phyloP scores from a whole-genome alignment of 2,329 filamentous ascomycete genomes.

The Fusarium haematococcum region DNA sequence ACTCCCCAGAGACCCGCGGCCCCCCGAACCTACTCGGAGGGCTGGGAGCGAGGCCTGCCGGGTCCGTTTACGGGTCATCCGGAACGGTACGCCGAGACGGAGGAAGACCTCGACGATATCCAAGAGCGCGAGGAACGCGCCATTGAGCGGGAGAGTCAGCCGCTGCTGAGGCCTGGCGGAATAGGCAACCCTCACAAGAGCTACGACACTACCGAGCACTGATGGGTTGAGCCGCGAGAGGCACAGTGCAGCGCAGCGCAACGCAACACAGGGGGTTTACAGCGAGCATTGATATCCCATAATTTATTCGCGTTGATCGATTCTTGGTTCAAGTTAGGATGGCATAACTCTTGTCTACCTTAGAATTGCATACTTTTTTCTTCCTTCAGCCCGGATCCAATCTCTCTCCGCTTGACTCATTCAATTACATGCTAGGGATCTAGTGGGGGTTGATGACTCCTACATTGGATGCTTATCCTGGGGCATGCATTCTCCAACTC shows the following conservation, averaged over 20 bases:
- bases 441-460: conserved; percentile 37
- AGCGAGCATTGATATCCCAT: conserved; percentile 42
- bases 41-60: conserved; percentile 63
- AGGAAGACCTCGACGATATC: conserved; percentile 63
- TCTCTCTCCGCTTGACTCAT: conserved; percentile 20
- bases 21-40: conserved; percentile 60
- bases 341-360: conserved; percentile 16
- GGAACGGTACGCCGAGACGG: conserved; percentile 63
- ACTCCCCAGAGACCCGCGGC: conserved; percentile 52
- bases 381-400: conserved; percentile 1
- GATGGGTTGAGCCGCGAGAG: not conserved
- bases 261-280: conserved; percentile 8
- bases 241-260: not conserved
- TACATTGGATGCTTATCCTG: conserved; percentile 1
- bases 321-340: conserved; percentile 29
- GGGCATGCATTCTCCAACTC: not conserved
- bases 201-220: conserved; percentile 50
- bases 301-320: conserved; percentile 13
- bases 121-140: conserved; percentile 64
- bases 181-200: conserved; percentile 59
- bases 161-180: conserved; percentile 62
- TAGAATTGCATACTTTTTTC: conserved; percentile 23
- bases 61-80: conserved; percentile 65
- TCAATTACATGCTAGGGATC: not conserved
- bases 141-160: conserved; percentile 62